Evolutionary conservation across 2,329 filamentous ascomycete species (phyloP).

Genomic region (Trichophyton rubrum): DNA sequence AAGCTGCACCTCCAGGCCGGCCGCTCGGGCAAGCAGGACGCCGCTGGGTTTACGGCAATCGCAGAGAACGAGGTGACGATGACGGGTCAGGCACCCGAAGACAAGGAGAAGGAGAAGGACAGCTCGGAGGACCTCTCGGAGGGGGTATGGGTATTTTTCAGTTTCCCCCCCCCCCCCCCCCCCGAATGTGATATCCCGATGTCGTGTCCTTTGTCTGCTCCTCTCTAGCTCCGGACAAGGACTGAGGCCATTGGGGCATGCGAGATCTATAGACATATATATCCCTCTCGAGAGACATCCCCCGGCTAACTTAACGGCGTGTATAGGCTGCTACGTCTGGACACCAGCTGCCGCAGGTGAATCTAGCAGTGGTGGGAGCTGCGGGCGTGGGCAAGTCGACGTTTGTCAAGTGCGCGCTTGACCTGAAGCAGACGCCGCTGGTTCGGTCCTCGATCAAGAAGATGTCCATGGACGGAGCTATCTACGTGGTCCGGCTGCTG

Average conservation of each 20-base stretch:
- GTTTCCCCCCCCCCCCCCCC: no score
- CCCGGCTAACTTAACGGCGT: not conserved
- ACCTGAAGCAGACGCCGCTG: conserved; percentile 36
- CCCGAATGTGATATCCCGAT: no score
- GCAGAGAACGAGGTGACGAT: conserved; percentile 2
- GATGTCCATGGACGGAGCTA: conserved; percentile 44
- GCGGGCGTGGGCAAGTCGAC: conserved; percentile 46
- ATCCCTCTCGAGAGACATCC: not conserved
- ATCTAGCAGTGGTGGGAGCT: conserved; percentile 46
- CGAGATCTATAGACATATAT: no score
- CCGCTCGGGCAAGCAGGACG: not conserved
- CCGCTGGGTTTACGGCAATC: conserved; percentile 1
- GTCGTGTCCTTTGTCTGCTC: no score
- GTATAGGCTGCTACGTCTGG: conserved; percentile 17
- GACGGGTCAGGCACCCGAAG: not conserved
- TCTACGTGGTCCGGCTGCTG: conserved; percentile 46
- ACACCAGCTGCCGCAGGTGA: conserved; percentile 39
- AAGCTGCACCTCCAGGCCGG: conserved; percentile 7
- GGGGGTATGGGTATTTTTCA: no score
- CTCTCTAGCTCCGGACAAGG: not conserved
- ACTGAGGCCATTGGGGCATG: no score
- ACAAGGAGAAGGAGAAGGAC: not conserved
- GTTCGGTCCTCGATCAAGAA: conserved; percentile 37
- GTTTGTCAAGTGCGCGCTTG: conserved; percentile 46
- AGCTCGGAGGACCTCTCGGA: not conserved